Percentiles rank a stretch among this genome's conserved stretches.
phyloP scores from a whole-genome alignment of 495 filamentous ascomycete species.

The Hypoxylon cercidicola region DNA sequence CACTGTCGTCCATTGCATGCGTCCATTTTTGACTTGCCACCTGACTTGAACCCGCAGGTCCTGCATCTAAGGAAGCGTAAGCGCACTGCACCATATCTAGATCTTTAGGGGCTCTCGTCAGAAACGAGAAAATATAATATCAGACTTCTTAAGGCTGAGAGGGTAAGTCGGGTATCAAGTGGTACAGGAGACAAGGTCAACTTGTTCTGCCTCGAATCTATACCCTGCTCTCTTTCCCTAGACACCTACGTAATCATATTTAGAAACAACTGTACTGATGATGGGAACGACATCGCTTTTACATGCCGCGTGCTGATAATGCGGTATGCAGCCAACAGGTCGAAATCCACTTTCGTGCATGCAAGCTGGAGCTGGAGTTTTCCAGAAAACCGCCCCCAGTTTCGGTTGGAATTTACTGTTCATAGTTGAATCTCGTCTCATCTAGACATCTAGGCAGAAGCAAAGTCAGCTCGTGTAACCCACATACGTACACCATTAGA shows the following conservation, averaged over 20 bases:
- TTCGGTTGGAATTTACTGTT: not conserved
- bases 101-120: not conserved
- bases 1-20: not conserved
- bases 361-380: slow-evolving; percentile 36
- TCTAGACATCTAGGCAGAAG: too few relatives aligned
- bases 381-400: slow-evolving; percentile 39
- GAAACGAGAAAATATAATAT: not conserved
- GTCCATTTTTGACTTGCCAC: slow-evolving; percentile 4
- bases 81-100: not conserved
- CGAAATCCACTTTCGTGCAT: slow-evolving; percentile 33
- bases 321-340: slow-evolving; percentile 29
- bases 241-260: slow-evolving; percentile 22
- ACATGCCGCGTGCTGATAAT: slow-evolving; percentile 32
- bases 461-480: slow-evolving; percentile 9
- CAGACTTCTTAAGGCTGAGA: not conserved
- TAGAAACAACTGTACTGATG: not conserved
- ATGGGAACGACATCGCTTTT: slow-evolving; percentile 23
- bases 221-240: not conserved
- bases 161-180: too few relatives aligned
- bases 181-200: too few relatives aligned
- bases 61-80: not conserved
- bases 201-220: not conserved
- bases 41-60: slow-evolving; percentile 5
- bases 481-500: not conserved
- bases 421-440: slow-evolving; percentile 12